These are phyloP conservation scores for Mikania micrantha DNA, from an alignment of 129 eudicot species.

Conservation along the genomic window DNA sequence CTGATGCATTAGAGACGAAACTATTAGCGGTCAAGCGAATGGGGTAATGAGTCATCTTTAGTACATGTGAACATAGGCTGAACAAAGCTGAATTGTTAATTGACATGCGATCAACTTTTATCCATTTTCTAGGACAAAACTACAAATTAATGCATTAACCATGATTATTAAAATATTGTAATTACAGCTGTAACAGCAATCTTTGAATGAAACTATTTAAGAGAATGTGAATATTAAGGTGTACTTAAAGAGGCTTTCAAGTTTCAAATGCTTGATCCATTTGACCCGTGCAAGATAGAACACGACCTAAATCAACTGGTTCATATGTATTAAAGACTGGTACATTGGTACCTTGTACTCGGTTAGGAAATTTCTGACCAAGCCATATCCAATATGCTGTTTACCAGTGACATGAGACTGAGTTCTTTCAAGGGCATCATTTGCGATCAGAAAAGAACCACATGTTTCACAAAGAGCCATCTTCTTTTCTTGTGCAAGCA, in stretches of 20 bases:
- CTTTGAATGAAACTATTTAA: neutral
- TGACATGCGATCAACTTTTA: neutral
- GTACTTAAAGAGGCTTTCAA: neutral
- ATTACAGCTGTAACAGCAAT: neutral
- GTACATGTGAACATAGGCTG: neutral
- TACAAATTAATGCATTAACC: neutral
- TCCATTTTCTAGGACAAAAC: neutral
- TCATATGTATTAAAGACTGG: neutral
- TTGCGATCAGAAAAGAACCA: constrained; percentile 85
- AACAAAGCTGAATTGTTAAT: neutral
- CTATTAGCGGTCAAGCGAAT: neutral
- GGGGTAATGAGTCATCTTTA: neutral
- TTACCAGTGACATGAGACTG: constrained; percentile 96
- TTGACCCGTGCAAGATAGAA: neutral
- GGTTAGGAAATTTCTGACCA: constrained; percentile 68
- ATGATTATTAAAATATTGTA: neutral
- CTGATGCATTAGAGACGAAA: neutral
- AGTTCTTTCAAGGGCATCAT: constrained; percentile 89
- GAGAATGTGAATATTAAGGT: neutral
- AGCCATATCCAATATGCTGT: constrained; percentile 89
- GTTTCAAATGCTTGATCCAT: neutral
- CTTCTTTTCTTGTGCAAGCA: constrained; percentile 91
- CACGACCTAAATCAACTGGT: neutral
- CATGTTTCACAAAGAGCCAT: constrained; percentile 97
- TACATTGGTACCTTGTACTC: constrained; percentile 66